These are phyloP conservation scores for Gastrodia elata DNA, from an alignment of 106 monocot genomes.

Conservation along the genomic window DNA sequence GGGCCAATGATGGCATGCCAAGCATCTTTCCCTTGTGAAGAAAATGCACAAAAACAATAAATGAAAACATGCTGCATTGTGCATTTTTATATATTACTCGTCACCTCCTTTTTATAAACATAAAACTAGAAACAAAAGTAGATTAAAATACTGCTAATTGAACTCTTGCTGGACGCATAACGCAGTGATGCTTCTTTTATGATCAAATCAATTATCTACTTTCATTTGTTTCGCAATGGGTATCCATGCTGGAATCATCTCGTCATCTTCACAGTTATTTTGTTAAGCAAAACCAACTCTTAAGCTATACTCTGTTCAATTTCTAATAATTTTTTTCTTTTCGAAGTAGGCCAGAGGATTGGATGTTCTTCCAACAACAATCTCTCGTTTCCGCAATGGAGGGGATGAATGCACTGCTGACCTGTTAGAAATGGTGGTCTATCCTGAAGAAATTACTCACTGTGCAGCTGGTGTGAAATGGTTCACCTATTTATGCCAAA, in stretches of 20 bases:
- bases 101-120: too few relatives aligned
- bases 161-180: not conserved
- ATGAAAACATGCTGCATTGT: too few relatives aligned
- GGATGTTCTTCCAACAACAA: slow-evolving; percentile 77
- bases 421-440: slow-evolving; percentile 55
- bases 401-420: slow-evolving; percentile 72
- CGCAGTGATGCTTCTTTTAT: not conserved
- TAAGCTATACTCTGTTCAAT: not conserved
- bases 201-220: too few relatives aligned
- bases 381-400: slow-evolving; percentile 60
- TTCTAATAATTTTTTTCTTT: not conserved
- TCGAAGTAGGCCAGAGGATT: slow-evolving; percentile 68
- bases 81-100: too few relatives aligned
- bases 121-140: too few relatives aligned
- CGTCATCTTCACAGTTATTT: not conserved
- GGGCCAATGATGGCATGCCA: too few relatives aligned
- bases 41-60: too few relatives aligned
- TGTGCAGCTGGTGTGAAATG: slow-evolving; percentile 84
- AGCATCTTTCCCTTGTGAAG: too few relatives aligned
- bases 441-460: slow-evolving; percentile 84
- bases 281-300: not conserved
- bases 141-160: too few relatives aligned
- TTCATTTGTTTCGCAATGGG: too few relatives aligned
- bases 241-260: not conserved
- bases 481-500: slow-evolving; percentile 65